These are phyloP conservation scores for Barnettozyma hawaiiensis DNA, from an alignment of 1,139 yeast genomes.

Conservation along the genomic window DNA sequence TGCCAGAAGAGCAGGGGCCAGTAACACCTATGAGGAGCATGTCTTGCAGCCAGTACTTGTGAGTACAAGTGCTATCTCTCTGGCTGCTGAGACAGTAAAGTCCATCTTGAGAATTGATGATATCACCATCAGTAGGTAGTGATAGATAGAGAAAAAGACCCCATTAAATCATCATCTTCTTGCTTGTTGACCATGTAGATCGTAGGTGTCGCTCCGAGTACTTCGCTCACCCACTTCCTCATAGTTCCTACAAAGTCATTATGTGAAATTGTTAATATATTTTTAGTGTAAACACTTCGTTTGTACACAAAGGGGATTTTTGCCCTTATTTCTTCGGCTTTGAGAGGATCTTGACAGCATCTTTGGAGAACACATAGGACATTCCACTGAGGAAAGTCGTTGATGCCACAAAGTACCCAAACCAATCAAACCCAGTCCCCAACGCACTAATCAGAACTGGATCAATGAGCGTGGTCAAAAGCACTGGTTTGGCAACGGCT, in stretches of 20 bases:
- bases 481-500: constrained; percentile 61
- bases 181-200: too few relatives aligned
- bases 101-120: constrained; percentile 94
- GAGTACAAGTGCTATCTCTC: constrained; percentile 84
- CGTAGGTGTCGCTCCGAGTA: too few relatives aligned
- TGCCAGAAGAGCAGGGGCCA: constrained; percentile 88
- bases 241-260: too few relatives aligned
- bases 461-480: constrained; percentile 30
- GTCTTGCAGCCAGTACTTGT: constrained; percentile 95
- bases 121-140: constrained; percentile 78
- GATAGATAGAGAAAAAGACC: constrained; percentile 22
- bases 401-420: constrained; percentile 60
- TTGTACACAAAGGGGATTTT: background rate
- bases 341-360: constrained; percentile 52
- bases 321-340: constrained; percentile 12
- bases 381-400: constrained; percentile 80
- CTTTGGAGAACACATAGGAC: constrained; percentile 63
- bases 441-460: constrained; percentile 11
- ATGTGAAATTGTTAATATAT: too few relatives aligned
- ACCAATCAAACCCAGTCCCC: constrained; percentile 26
- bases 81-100: constrained; percentile 95
- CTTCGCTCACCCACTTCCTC: too few relatives aligned
- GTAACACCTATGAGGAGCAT: constrained; percentile 88
- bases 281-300: background rate
- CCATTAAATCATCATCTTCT: too few relatives aligned